Conservation (phyloP, 305 asterid species). For the Fraxinus dipetala region DNA sequence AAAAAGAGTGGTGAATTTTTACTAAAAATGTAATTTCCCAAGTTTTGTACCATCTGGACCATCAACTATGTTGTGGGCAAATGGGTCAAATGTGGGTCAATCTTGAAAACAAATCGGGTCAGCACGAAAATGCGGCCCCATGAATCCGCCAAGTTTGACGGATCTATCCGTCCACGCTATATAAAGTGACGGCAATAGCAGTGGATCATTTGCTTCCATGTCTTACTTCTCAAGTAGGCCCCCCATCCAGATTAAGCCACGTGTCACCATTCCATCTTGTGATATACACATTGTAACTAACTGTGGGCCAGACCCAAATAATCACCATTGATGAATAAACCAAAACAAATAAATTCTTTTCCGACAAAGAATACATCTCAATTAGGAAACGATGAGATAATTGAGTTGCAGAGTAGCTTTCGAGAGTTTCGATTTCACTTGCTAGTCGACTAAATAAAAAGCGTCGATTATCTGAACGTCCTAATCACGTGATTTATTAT, state of each 20-base stretch:
- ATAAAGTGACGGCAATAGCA: slow-evolving; percentile 25
- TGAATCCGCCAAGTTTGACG: slow-evolving; percentile 33
- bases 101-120: slow-evolving; percentile 12
- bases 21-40: background rate
- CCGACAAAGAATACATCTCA: background rate
- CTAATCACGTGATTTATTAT: background rate
- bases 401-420: background rate
- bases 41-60: background rate
- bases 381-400: background rate
- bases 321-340: background rate
- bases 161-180: slow-evolving; percentile 13
- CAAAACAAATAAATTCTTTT: background rate
- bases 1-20: background rate
- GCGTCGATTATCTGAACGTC: background rate
- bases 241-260: slow-evolving; percentile 23
- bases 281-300: background rate
- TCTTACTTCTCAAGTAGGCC: slow-evolving; percentile 3
- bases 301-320: background rate
- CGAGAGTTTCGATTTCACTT: background rate
- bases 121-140: background rate
- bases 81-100: slow-evolving; percentile 10
- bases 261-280: background rate
- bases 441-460: background rate
- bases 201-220: slow-evolving; percentile 33
- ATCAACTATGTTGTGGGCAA: background rate